phyloP scores from a whole-genome alignment of 352 stramenopile species.

The Globisporangium solare region DNA sequence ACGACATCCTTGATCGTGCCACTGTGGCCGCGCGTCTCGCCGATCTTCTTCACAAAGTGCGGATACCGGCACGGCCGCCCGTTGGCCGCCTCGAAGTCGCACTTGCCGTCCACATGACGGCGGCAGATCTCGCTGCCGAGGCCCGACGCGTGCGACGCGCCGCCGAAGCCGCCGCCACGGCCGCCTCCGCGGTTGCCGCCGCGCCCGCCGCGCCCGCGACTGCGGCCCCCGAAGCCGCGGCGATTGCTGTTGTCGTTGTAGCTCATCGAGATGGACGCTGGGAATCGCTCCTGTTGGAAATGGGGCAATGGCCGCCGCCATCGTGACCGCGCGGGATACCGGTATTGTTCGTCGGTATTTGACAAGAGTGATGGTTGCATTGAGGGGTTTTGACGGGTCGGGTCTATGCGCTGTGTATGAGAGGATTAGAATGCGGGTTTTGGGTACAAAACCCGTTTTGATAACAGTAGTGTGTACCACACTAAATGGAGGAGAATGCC shows the following conservation, averaged over 20 bases:
- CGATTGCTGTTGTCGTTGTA: slow-evolving; percentile 43
- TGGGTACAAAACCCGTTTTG: no score
- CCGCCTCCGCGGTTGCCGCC: slow-evolving; percentile 31
- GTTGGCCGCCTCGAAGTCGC: slow-evolving; percentile 38
- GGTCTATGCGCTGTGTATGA: no score
- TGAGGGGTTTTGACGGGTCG: no score
- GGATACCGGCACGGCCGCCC: slow-evolving; percentile 67
- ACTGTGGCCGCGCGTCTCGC: slow-evolving; percentile 68
- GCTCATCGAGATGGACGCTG: slow-evolving; percentile 33
- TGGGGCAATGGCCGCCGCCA: no score
- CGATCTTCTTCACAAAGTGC: slow-evolving; percentile 84
- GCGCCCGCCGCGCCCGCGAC: slow-evolving; percentile 32
- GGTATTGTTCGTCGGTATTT: no score
- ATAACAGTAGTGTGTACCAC: no score
- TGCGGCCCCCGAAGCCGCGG: slow-evolving; percentile 59
- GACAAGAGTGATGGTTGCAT: no score
- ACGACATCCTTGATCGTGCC: slow-evolving; percentile 72
- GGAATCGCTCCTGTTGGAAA: no score
- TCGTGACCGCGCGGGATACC: no score
- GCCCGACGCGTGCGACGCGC: slow-evolving; percentile 24
- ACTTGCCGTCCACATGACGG: slow-evolving; percentile 63
- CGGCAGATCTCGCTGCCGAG: slow-evolving; percentile 58
- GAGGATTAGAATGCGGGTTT: no score
- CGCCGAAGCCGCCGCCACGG: slow-evolving; percentile 25
- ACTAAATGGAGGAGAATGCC: no score